A percentile compares a stretch with the other conserved stretches of the same genome.
Conservation (phyloP, 805 yeast species). For the Metschnikowia arizonensis region DNA sequence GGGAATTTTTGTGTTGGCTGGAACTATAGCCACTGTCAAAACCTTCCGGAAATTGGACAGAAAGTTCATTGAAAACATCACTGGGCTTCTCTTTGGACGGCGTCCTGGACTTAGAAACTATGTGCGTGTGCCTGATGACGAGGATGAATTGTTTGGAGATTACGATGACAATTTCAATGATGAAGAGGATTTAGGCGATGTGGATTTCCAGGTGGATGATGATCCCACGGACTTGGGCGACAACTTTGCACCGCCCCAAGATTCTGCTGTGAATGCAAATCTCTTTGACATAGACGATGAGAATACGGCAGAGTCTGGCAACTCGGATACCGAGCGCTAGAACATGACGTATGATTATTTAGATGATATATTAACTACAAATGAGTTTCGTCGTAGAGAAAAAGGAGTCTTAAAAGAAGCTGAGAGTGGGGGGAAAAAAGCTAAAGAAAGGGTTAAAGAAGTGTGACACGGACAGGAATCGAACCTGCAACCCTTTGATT, state of each 20-base stretch:
- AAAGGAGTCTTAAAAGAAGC: too few species aligned
- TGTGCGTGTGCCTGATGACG: constrained; percentile 41
- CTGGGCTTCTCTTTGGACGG: constrained; percentile 31
- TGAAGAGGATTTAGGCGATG: constrained; percentile 26
- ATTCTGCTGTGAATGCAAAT: constrained; percentile 22
- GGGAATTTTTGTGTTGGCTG: constrained; percentile 50
- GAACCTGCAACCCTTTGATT: constrained; percentile 25
- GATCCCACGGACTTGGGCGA: constrained; percentile 17
- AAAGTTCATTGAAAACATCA: constrained; percentile 29
- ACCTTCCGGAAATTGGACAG: constrained; percentile 33
- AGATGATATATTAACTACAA: too few species aligned
- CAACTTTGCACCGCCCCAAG: constrained; percentile 11
- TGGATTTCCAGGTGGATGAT: constrained; percentile 22
- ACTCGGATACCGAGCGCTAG: constrained; percentile 3
- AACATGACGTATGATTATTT: background rate
- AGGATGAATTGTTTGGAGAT: constrained; percentile 39
- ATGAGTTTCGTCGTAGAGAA: too few species aligned
- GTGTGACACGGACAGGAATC: constrained; percentile 26
- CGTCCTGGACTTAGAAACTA: constrained; percentile 38
- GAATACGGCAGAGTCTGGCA: constrained; percentile 7
- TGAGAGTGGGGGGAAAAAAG: too few species aligned
- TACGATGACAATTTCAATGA: constrained; percentile 40
- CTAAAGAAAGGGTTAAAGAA: too few species aligned
- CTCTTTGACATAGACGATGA: constrained; percentile 33
- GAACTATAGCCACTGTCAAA: constrained; percentile 31